Conservation (phyloP, 805 yeast species). For the Teunomyces pallodes region DNA sequence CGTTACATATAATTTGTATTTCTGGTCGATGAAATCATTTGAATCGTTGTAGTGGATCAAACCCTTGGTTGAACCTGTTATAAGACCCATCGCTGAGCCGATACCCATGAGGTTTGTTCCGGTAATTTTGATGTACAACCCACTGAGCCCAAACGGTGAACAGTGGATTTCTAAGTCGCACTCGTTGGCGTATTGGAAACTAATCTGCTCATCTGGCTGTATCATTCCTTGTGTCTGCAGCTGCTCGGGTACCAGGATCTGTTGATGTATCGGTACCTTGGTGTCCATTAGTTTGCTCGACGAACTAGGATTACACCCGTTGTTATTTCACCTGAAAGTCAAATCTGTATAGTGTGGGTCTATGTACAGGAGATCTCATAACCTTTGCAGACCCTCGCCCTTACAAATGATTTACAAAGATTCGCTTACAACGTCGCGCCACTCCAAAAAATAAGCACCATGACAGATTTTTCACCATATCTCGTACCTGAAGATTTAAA, state of each 20-base stretch:
- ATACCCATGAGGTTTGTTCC: conserved; percentile 53
- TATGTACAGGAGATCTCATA: background rate
- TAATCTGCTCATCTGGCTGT: conserved; percentile 10
- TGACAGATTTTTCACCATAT: background rate
- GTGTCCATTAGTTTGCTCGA: background rate
- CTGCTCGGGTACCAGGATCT: background rate
- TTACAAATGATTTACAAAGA: background rate
- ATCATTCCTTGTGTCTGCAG: background rate
- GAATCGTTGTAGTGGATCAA: conserved; percentile 47
- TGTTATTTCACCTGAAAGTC: background rate
- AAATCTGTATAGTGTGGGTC: background rate
- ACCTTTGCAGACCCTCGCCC: background rate
- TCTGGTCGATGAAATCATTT: conserved; percentile 44
- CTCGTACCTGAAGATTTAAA: background rate
- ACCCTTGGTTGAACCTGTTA: conserved; percentile 52
- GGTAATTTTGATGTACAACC: conserved; percentile 46
- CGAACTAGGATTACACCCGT: background rate
- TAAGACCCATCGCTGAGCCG: conserved; percentile 55
- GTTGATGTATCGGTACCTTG: background rate
- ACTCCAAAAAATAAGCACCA: background rate
- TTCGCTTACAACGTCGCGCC: background rate
- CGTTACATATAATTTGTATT: conserved; percentile 49
- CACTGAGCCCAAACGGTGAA: conserved; percentile 55
- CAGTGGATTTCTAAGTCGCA: conserved; percentile 55
- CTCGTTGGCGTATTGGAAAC: conserved; percentile 46